Base-by-base conservation (phyloP, 2,329 filamentous ascomycete genomes). In the Apiospora sp. region DNA sequence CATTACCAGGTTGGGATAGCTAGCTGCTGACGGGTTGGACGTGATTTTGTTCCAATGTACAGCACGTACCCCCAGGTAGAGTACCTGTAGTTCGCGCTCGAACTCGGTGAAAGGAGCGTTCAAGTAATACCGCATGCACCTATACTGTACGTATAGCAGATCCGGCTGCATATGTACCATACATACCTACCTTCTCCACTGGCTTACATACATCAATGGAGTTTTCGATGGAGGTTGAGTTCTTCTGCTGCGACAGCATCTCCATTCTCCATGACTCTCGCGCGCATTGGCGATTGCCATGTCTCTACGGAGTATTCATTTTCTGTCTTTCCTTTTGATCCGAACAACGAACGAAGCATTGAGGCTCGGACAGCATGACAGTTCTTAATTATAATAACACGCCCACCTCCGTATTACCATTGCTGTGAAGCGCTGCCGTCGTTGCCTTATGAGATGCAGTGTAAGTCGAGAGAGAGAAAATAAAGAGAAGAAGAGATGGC, bases 131-230 rank as follows among this genome's bases (percentile, higher is more conserved):
- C 19, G 34, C 58, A 64, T 64, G 58, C 30, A 64, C 58, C 58
- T 41, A 41, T 41, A 64, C 34, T 37, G 22, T 64, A 64, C 58
- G 41, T 41, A 64, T 41, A 41, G 19, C n/a, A 64, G 58, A 64
- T 64, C 58, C 34, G 58, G 34, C 34, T 64, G 58, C 34, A 64
- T 64, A 64, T 64, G 54, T 61, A 61, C 54, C 54, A 61, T 34
- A 64, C 58, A 41, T n/a, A 8, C 37, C 34, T n/a, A 8, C 37
- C 34, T 41, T 64, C 58, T 41, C 58, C 58, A 64, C 58, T 22
- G 12, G 34, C 34, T 41, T 64, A 41, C 58, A 22, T 41, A 37
- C 27, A 37, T n/a, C n/a, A n/a, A n/a, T 61, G 54, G 22, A 64
- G 30, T 22, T n/a, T 19, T 37, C 41, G 30, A 64, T 64, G 58